phyloP scores from a whole-genome alignment of 108 stramenopile genomes.

The Schizochytrium sp. region DNA sequence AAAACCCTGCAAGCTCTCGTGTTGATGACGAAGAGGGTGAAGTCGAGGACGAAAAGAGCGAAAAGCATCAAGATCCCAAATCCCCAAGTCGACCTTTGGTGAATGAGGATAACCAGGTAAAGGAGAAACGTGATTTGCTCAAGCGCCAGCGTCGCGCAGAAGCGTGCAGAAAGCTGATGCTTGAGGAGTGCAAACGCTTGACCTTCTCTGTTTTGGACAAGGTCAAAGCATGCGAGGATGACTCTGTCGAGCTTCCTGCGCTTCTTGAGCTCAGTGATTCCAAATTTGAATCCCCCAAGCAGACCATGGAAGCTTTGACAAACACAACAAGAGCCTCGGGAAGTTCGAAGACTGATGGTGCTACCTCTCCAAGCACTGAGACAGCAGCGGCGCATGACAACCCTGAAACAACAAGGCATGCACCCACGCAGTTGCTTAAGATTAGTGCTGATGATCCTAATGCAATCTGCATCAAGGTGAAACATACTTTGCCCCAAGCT shows the following conservation, averaged over 20 bases:
- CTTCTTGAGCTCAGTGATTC: constrained; percentile 49
- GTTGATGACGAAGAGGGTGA: neutral
- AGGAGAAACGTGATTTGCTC: neutral
- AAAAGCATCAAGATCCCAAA: neutral
- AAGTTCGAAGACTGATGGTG: neutral
- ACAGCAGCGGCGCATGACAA: neutral
- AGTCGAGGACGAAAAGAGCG: neutral
- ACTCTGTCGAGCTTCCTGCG: constrained; percentile 55
- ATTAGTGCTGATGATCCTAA: neutral
- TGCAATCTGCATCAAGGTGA: constrained; percentile 23
- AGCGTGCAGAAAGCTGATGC: neutral
- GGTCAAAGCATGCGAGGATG: constrained; percentile 57
- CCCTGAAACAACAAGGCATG: constrained; percentile 29
- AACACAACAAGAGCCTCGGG: too few species aligned
- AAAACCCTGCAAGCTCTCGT: neutral
- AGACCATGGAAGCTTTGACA: neutral
- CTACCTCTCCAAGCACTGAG: neutral
- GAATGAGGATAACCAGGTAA: neutral
- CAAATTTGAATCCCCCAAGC: neutral
- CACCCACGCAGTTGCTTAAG: neutral
- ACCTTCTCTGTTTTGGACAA: constrained; percentile 17
- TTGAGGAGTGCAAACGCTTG: constrained; percentile 51
- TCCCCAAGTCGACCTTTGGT: neutral
- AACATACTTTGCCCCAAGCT: constrained; percentile 30
- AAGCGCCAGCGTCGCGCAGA: neutral